These are phyloP conservation scores for Yamadazyma trypodendri DNA, from an alignment of 1,139 yeast species.

Conservation along the genomic window DNA sequence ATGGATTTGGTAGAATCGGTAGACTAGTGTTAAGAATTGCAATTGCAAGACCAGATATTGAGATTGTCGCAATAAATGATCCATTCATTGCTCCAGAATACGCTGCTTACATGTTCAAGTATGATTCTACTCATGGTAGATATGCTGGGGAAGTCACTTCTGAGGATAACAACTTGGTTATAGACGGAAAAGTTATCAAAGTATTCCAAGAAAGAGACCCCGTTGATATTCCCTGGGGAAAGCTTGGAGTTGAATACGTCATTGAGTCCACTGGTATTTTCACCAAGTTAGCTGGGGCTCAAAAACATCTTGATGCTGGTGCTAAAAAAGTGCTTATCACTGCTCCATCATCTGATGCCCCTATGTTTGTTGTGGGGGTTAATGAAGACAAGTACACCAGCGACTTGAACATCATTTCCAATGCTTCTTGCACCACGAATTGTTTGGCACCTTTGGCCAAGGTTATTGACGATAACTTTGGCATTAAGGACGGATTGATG, in stretches of 20 bases:
- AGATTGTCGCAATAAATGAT: constrained; percentile 72
- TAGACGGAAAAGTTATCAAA: constrained; percentile 59
- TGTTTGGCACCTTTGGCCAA: constrained; percentile 79
- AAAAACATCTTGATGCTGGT: constrained; percentile 71
- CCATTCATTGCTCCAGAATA: constrained; percentile 72
- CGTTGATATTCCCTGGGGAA: constrained; percentile 70
- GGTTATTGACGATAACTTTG: constrained; percentile 68
- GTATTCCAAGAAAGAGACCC: constrained; percentile 74
- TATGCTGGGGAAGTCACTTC: constrained; percentile 57
- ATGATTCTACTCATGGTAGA: constrained; percentile 76
- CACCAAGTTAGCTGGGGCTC: constrained; percentile 68
- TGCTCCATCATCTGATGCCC: constrained; percentile 78
- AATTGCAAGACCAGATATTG: constrained; percentile 57
- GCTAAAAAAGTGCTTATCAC: constrained; percentile 81
- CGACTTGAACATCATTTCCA: constrained; percentile 63
- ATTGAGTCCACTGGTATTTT: constrained; percentile 81
- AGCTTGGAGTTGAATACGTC: constrained; percentile 63
- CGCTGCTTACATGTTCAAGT: constrained; percentile 79
- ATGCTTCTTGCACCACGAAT: constrained; percentile 82
- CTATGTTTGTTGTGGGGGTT: constrained; percentile 78
- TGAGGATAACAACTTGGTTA: constrained; percentile 49
- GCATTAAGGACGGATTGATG: constrained; percentile 76
- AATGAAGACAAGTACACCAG: constrained; percentile 64
- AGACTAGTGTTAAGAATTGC: constrained; percentile 76
- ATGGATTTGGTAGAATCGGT: constrained; percentile 81